A percentile compares a stretch with the other conserved stretches of the same genome.
phyloP scores from a whole-genome alignment of 306 rosid species.

The Malus domestica region ASM211411v1 NC_041801.1:3949001-3949500 shows the following conservation, averaged over 20 bases:
- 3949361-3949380: background rate
- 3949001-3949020: background rate
- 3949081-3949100: background rate
- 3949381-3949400: background rate
- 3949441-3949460: no score
- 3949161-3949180: no score
- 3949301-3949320: background rate
- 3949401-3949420: no score
- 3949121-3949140: conserved; percentile 1
- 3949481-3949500: no score
- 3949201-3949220: background rate
- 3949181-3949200: background rate
- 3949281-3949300: background rate
- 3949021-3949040: background rate
- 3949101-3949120: no score
- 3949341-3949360: background rate
- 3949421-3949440: no score
- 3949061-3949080: background rate
- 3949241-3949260: background rate
- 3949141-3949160: background rate
- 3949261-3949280: background rate
- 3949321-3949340: background rate
- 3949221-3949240: background rate
- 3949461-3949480: no score
- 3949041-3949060: background rate